A percentile compares a stretch with the other conserved stretches of the same genome.
These are phyloP conservation scores for Cladosporium velox DNA, from an alignment of 2,329 filamentous ascomycete genomes.

Conservation along the genomic window DNA sequence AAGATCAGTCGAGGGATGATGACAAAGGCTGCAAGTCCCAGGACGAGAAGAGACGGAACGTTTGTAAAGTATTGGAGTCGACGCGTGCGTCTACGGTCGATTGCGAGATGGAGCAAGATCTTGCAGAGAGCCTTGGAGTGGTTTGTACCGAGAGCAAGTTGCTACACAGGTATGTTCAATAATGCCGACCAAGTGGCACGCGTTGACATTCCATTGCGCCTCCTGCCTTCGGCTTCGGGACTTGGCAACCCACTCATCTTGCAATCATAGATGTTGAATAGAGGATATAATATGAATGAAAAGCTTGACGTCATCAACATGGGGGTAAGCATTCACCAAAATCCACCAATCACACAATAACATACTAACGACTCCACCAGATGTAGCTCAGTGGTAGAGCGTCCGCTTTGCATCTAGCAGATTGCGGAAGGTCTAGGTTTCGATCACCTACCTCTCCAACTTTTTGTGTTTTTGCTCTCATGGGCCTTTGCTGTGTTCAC, in stretches of 20 bases:
- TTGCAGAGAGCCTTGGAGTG: background rate
- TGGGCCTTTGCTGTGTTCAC: background rate
- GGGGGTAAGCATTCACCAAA: slow-evolving; percentile 11
- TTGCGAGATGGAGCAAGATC: background rate
- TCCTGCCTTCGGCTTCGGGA: background rate
- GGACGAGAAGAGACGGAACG: background rate
- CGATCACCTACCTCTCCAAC: slow-evolving; percentile 17
- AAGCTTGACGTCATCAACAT: background rate
- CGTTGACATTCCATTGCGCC: background rate
- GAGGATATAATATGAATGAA: background rate
- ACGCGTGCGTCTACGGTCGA: background rate
- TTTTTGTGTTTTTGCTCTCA: slow-evolving; percentile 1
- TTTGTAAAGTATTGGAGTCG: background rate
- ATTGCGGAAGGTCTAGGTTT: slow-evolving; percentile 19
- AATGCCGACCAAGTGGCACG: background rate
- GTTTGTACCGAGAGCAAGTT: background rate
- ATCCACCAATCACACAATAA: slow-evolving; percentile 7
- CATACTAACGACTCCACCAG: background rate
- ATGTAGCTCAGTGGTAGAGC: slow-evolving; percentile 21
- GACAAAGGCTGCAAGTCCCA: no score
- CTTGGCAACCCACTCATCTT: background rate
- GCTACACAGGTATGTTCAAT: background rate
- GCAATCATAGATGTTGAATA: no score
- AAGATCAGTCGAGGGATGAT: background rate
- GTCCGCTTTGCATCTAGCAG: slow-evolving; percentile 18